Conservation (phyloP, 2,329 filamentous ascomycete genomes). For the Lachnellula hyalina region DNA sequence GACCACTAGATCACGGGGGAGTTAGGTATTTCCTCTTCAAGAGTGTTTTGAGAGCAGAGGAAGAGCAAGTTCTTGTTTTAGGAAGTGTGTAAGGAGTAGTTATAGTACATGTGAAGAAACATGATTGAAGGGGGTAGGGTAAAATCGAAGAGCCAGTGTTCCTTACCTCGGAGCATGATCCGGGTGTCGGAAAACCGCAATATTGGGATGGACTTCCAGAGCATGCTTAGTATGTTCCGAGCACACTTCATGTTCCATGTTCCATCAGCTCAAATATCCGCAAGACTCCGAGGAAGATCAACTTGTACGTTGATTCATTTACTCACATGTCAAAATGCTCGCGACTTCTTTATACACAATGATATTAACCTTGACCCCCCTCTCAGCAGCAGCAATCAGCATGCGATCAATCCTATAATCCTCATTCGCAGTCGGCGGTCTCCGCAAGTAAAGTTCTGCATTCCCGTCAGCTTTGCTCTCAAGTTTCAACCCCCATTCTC, state of each 20-base stretch:
- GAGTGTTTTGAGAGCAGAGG: too few relatives aligned
- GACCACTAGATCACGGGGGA: too few relatives aligned
- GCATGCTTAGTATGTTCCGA: constrained; percentile 73
- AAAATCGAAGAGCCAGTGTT: too few relatives aligned
- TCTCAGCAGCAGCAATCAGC: constrained; percentile 74
- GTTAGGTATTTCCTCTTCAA: too few relatives aligned
- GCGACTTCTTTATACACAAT: constrained; percentile 93
- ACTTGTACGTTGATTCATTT: background rate
- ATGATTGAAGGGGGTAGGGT: too few relatives aligned
- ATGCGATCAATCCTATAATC: constrained; percentile 79
- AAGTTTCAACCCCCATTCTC: background rate
- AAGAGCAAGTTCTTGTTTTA: too few relatives aligned
- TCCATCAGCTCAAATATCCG: background rate
- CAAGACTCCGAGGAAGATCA: background rate
- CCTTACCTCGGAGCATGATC: constrained; percentile 82
- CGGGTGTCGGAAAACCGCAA: constrained; percentile 83
- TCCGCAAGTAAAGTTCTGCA: constrained; percentile 72
- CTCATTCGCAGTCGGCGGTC: constrained; percentile 76
- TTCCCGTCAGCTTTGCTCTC: background rate
- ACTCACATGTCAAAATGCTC: constrained; percentile 72
- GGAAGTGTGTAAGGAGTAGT: too few relatives aligned
- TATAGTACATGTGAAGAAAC: too few relatives aligned
- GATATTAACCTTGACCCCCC: constrained; percentile 77
- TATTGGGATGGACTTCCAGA: constrained; percentile 78
- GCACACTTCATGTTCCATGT: constrained; percentile 40